Conservation (phyloP, 768 basidiomycete species). For the Phanerochaete carnosa region DNA sequence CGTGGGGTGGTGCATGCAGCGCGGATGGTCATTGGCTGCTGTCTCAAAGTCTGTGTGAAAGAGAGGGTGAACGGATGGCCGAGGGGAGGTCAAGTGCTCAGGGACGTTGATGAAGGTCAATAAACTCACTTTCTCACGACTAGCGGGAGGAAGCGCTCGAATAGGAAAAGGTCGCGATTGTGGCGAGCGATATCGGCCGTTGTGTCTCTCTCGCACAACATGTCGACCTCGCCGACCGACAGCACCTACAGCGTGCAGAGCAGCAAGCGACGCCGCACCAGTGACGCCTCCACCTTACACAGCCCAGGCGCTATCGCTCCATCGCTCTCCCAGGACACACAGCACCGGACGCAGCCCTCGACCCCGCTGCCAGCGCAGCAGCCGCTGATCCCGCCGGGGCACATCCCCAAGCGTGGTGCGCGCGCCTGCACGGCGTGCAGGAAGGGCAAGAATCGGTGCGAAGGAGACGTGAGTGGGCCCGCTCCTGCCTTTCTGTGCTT, state of each 20-base stretch:
- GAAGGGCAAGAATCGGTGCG: constrained; percentile 91
- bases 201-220: neutral
- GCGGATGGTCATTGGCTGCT: neutral
- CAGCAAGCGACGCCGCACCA: neutral
- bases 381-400: constrained; percentile 33
- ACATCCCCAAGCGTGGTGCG: constrained; percentile 88
- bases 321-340: neutral
- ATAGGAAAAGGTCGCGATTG: constrained; percentile 1
- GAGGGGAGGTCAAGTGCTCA: neutral
- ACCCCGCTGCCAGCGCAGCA: constrained; percentile 12
- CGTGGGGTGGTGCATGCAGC: neutral
- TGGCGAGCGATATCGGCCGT: neutral
- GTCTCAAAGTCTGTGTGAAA: neutral
- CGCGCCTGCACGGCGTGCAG: constrained; percentile 86
- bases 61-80: neutral
- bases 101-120: neutral
- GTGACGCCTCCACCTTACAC: neutral
- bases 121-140: neutral
- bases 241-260: constrained; percentile 1
- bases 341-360: constrained; percentile 16
- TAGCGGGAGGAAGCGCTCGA: neutral
- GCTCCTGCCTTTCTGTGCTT: constrained; percentile 34
- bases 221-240: constrained; percentile 8
- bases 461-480: constrained; percentile 78
- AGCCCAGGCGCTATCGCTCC: neutral